Conservation (phyloP, 2,329 filamentous ascomycete species). For the Albophoma yamanashiensis region DNA sequence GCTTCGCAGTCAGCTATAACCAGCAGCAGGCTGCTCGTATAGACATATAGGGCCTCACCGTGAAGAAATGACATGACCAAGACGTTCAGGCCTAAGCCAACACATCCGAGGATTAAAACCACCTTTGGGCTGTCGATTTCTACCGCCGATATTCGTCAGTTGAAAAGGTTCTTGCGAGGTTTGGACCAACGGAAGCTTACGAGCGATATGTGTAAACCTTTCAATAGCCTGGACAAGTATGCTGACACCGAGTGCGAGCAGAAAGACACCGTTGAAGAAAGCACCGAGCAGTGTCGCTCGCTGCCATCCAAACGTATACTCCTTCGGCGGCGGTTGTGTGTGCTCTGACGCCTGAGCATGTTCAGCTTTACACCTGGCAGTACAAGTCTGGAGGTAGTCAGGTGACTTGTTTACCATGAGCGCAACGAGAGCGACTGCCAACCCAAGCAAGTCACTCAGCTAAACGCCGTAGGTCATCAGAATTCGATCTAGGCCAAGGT, state of each 20-base stretch:
- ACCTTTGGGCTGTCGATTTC: constrained; percentile 54
- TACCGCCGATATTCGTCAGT: constrained; percentile 17
- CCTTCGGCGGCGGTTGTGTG: constrained; percentile 37
- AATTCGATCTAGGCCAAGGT: too few relatives aligned
- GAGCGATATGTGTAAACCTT: constrained; percentile 48
- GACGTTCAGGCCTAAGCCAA: constrained; percentile 58
- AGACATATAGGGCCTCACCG: constrained; percentile 26
- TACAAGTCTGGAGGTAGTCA: too few relatives aligned
- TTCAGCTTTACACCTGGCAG: background rate
- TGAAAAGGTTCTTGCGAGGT: constrained; percentile 1
- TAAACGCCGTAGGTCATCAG: constrained; percentile 14
- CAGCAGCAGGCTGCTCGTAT: background rate
- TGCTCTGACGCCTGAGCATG: constrained; percentile 42
- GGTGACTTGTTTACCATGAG: constrained; percentile 37
- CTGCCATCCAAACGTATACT: constrained; percentile 60
- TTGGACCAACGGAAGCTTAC: constrained; percentile 22
- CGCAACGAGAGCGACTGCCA: constrained; percentile 54
- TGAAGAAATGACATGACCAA: constrained; percentile 57
- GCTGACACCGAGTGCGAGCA: constrained; percentile 60
- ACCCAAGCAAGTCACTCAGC: constrained; percentile 62
- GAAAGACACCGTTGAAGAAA: constrained; percentile 72
- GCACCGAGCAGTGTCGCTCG: constrained; percentile 62
- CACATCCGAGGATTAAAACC: constrained; percentile 57
- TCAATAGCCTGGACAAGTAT: constrained; percentile 66
- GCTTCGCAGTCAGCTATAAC: constrained; percentile 6